Percentiles rank a stretch among this genome's conserved stretches.
Evolutionary conservation across 352 stramenopile genomes (phyloP).

Genomic region (Globisporangium nunn): DNA sequence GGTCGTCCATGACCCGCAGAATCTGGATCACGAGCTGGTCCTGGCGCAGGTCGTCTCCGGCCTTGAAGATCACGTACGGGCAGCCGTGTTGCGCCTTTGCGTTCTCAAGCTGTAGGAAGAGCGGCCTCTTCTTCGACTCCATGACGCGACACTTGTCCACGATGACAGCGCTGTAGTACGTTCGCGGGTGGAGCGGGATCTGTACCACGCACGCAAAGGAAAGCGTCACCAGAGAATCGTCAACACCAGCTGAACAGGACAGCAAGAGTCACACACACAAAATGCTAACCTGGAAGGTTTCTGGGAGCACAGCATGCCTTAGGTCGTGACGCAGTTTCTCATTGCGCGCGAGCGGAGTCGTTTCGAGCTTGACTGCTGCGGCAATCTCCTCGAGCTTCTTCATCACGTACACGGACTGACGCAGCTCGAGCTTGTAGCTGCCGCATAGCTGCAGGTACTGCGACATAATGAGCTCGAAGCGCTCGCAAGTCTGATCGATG

Average conservation of each 20-base stretch:
- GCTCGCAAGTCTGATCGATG: slow-evolving; percentile 44
- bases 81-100: slow-evolving; percentile 52
- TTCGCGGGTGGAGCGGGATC: slow-evolving; percentile 80
- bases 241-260: neutral
- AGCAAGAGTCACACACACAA: neutral
- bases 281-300: slow-evolving; percentile 67
- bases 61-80: slow-evolving; percentile 89
- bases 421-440: slow-evolving; percentile 82
- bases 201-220: slow-evolving; percentile 5
- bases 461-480: slow-evolving; percentile 58
- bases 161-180: slow-evolving; percentile 74
- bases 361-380: slow-evolving; percentile 47
- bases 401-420: slow-evolving; percentile 90
- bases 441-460: slow-evolving; percentile 88
- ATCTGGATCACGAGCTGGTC: slow-evolving; percentile 92
- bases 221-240: neutral
- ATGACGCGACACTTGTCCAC: slow-evolving; percentile 87
- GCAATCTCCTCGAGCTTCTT: slow-evolving; percentile 84
- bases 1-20: slow-evolving; percentile 86
- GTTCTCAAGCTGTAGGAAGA: slow-evolving; percentile 84
- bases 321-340: slow-evolving; percentile 61
- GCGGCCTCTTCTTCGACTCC: slow-evolving; percentile 90
- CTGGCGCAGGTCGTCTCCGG: slow-evolving; percentile 90
- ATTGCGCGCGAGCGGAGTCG: slow-evolving; percentile 25
- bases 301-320: slow-evolving; percentile 43